Base-by-base conservation (phyloP, 1,139 yeast species). In the Chernovozyma sophiae-reginae region DNA sequence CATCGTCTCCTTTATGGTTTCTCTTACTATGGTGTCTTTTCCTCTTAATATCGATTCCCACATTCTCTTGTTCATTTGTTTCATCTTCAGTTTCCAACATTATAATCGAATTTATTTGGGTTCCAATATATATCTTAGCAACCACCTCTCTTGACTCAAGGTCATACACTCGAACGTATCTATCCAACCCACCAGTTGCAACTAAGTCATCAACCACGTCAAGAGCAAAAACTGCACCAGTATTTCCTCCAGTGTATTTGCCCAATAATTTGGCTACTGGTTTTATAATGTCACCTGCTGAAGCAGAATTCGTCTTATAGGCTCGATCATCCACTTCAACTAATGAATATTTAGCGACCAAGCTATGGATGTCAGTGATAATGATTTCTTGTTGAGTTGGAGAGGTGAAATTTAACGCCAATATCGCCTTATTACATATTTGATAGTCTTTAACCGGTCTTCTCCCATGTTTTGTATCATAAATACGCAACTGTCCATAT, bases 121-220 rank as follows among this genome's bases (percentile, higher is more conserved):
- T 77, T 3, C 95, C 95, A 26, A 82, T 54, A 50, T 77, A 90
- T 11, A 86, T 83, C 52, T 86, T 87, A 10, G 79, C 87, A 14
- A 81, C 60, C 36, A 77, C 65, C 33, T 76, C 74, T 36, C 95
- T 68, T 1, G 77, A 58, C 2, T 60, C 62, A 6, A 79, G 54
- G 44, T 86, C 82, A 57, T 76, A 90, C 3, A 86, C 86, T 40
- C 97, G 72, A 30, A 87, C 69, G 55, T 87, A 90, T 52, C 96
- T 72, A 55, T 90, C 97, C 27, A 89, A 70, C 0, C 96, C 96
- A 30, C 95, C 96, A 19, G 87, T 71, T 12, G 63, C 71, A 25
- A 68, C 52, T 10, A 65, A 47, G n/a, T 49, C 55, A 36, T 56
- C 58, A 10, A 42, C 47, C 10, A 55, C 48, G 32, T 49, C 52